Evolutionary conservation across 306 rosid species (phyloP).

Genomic region (Dryas drummondii): DNA sequence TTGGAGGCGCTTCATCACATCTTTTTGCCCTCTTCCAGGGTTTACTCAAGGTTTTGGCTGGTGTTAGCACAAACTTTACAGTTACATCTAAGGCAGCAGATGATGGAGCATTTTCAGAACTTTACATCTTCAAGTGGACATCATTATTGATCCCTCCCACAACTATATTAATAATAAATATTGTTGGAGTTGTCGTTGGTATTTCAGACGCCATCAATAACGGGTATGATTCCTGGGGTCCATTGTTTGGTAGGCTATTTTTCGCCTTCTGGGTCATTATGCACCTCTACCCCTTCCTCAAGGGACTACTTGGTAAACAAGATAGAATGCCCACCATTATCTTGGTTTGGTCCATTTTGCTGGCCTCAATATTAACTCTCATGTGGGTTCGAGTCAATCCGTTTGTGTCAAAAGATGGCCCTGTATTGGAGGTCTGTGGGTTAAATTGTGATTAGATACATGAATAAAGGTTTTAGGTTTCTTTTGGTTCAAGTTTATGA

Average conservation of each 20-base stretch:
- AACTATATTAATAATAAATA: constrained; percentile 71
- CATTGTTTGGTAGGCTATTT: constrained; percentile 88
- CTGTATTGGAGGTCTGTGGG: constrained; percentile 82
- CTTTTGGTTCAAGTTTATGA: constrained; percentile 23
- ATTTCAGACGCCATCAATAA: constrained; percentile 89
- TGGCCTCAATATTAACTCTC: constrained; percentile 85
- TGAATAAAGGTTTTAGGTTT: constrained; percentile 37
- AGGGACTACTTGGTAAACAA: constrained; percentile 82
- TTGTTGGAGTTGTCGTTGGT: constrained; percentile 84
- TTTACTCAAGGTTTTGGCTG: constrained; percentile 88
- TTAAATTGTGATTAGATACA: constrained; percentile 63
- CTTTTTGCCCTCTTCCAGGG: constrained; percentile 91
- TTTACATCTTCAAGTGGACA: constrained; percentile 94
- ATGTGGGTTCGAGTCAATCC: constrained; percentile 94
- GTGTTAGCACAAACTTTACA: constrained; percentile 88
- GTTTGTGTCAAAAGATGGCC: constrained; percentile 75
- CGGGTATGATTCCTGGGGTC: constrained; percentile 97
- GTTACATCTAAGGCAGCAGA: constrained; percentile 96
- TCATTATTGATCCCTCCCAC: constrained; percentile 80
- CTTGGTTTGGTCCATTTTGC: constrained; percentile 89
- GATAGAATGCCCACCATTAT: constrained; percentile 86
- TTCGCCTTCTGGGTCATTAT: constrained; percentile 91
- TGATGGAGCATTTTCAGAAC: constrained; percentile 93
- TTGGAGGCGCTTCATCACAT: constrained; percentile 93
- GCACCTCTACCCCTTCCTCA: constrained; percentile 95